phyloP scores from a whole-genome alignment of 2,329 filamentous ascomycete species.

The Fusarium foetens region DNA sequence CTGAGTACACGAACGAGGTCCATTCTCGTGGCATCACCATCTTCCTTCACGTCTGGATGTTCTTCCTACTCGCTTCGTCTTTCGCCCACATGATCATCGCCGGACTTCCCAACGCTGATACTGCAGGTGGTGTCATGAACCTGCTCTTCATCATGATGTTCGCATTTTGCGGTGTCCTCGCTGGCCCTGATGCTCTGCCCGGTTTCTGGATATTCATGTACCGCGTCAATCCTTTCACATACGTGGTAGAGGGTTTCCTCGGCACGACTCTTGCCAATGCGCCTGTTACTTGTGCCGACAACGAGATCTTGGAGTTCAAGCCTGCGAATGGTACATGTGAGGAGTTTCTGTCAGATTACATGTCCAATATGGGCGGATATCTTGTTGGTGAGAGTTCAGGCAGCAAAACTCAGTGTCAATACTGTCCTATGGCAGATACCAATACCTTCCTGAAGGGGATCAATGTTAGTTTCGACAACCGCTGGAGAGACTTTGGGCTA shows the following conservation, averaged over 20 bases:
- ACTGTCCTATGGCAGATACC: conserved; percentile 48
- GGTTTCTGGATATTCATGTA: conserved; percentile 84
- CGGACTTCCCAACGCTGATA: conserved; percentile 70
- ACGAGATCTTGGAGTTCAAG: conserved; percentile 4
- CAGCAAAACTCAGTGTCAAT: conserved; percentile 53
- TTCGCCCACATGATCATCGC: conserved; percentile 73
- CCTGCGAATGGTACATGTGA: background rate
- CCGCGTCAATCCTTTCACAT: conserved; percentile 77
- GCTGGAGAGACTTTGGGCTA: conserved; percentile 67
- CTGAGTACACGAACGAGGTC: conserved; percentile 59
- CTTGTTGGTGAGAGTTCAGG: background rate
- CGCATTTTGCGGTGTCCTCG: conserved; percentile 72
- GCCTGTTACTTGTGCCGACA: background rate
- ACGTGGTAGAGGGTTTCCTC: conserved; percentile 74
- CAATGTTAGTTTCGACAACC: conserved; percentile 57
- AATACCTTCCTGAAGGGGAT: conserved; percentile 52
- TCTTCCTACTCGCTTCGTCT: conserved; percentile 72
- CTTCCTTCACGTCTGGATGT: conserved; percentile 70
- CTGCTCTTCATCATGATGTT: conserved; percentile 70
- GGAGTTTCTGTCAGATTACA: conserved; percentile 4
- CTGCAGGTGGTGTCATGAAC: conserved; percentile 72
- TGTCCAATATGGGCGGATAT: background rate
- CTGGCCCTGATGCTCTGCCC: conserved; percentile 67
- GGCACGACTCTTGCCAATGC: conserved; percentile 71
- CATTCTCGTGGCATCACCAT: conserved; percentile 67